These are phyloP conservation scores for Penicillium paradoxum DNA, from an alignment of 495 filamentous ascomycete genomes.

Conservation along the genomic window DNA sequence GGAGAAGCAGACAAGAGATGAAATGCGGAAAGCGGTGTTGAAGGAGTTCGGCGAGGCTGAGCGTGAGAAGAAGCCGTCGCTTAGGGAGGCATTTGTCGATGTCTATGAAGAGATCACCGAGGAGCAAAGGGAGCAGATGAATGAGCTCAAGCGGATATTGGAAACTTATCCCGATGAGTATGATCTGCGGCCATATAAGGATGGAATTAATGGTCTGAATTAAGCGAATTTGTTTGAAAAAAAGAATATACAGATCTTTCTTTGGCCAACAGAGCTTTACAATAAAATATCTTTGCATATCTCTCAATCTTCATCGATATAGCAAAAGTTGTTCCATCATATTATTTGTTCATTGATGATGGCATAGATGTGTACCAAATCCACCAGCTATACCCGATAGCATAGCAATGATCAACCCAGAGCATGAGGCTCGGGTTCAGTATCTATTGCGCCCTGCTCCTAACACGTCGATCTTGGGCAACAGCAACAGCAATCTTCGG, in stretches of 20 bases:
- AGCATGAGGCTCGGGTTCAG: too few relatives aligned
- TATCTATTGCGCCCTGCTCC: too few relatives aligned
- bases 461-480: neutral
- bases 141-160: conserved; percentile 67
- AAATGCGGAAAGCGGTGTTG: conserved; percentile 66
- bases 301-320: too few relatives aligned
- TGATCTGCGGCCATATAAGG: conserved; percentile 73
- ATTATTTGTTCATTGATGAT: neutral
- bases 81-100: conserved; percentile 76
- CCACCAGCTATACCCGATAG: too few relatives aligned
- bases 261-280: neutral
- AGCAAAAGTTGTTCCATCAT: neutral
- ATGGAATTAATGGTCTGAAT: conserved; percentile 62
- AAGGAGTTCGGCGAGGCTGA: conserved; percentile 85
- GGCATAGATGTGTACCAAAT: too few relatives aligned
- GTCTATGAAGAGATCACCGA: conserved; percentile 84
- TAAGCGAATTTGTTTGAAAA: neutral
- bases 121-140: conserved; percentile 74
- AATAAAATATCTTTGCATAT: neutral
- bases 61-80: conserved; percentile 78
- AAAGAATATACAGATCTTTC: neutral
- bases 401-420: too few relatives aligned
- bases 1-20: conserved; percentile 66
- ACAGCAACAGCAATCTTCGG: conserved; percentile 14
- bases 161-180: conserved; percentile 92